phyloP scores from a whole-genome alignment of 441 rosid species.

The Raphanus hybrid region DNA sequence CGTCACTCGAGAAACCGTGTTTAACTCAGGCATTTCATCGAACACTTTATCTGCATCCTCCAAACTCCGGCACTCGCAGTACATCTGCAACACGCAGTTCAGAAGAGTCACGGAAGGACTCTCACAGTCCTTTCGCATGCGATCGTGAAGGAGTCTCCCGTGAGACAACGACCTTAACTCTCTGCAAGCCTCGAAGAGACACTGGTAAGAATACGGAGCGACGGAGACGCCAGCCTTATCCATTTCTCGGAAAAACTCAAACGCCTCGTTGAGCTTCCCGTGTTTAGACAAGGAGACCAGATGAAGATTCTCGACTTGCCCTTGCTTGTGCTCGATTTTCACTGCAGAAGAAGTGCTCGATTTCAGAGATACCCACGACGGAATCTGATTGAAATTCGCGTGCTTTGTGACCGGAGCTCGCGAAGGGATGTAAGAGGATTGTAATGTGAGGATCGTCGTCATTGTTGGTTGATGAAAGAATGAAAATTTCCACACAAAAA shows the following conservation, averaged over 20 bases:
- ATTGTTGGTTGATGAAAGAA: slow-evolving; percentile 21
- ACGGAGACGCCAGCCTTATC: slow-evolving; percentile 56
- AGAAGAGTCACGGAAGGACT: slow-evolving; percentile 52
- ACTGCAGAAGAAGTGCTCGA: slow-evolving; percentile 40
- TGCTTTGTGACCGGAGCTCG: slow-evolving; percentile 20
- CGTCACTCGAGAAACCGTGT: slow-evolving; percentile 48
- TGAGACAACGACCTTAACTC: slow-evolving; percentile 48
- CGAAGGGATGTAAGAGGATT: slow-evolving; percentile 24
- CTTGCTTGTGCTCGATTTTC: slow-evolving; percentile 41
- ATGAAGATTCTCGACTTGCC: slow-evolving; percentile 64
- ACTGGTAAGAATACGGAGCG: slow-evolving; percentile 47
- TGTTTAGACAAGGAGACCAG: slow-evolving; percentile 63
- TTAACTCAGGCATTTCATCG: slow-evolving; percentile 64
- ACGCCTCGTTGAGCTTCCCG: slow-evolving; percentile 66
- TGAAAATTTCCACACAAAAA: background rate
- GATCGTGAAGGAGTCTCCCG: slow-evolving; percentile 57
- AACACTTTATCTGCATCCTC: slow-evolving; percentile 63
- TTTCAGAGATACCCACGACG: slow-evolving; percentile 67
- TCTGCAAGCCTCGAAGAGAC: slow-evolving; percentile 58
- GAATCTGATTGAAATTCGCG: slow-evolving; percentile 50
- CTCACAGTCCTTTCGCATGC: slow-evolving; percentile 39
- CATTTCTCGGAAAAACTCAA: slow-evolving; percentile 57
- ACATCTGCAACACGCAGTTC: slow-evolving; percentile 55
- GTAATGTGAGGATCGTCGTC: slow-evolving; percentile 41
- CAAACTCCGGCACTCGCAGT: slow-evolving; percentile 60